Percentiles rank a stretch among this genome's conserved stretches.
Evolutionary conservation across 2,329 filamentous ascomycete species (phyloP).

Genomic region (Exophiala xenobiotica): DNA sequence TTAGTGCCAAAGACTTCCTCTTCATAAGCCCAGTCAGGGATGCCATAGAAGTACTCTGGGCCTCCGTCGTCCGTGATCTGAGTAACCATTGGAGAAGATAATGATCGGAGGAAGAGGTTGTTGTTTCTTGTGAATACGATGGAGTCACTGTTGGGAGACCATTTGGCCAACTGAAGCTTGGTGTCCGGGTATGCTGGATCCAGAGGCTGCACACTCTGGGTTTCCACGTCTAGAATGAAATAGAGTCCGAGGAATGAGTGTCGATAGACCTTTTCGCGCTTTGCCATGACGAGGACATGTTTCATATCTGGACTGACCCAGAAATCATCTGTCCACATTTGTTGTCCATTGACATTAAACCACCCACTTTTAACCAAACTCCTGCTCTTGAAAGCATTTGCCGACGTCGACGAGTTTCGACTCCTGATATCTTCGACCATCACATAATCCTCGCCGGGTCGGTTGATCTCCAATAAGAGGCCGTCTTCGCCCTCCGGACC

Average conservation of each 20-base stretch:
- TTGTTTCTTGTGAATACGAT: constrained; percentile 88
- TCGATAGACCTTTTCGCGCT: constrained; percentile 75
- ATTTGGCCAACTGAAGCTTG: constrained; percentile 78
- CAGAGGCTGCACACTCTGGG: constrained; percentile 73
- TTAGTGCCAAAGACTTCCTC: constrained; percentile 78
- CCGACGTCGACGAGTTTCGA: constrained; percentile 41
- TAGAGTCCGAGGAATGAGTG: constrained; percentile 85
- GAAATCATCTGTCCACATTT: constrained; percentile 59
- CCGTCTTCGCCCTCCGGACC: constrained; percentile 65
- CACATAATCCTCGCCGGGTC: constrained; percentile 68
- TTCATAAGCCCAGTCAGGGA: constrained; percentile 97
- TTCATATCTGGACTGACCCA: constrained; percentile 81
- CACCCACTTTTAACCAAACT: constrained; percentile 70
- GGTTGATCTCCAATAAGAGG: constrained; percentile 70
- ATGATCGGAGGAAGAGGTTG: constrained; percentile 78
- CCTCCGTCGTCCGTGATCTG: constrained; percentile 86
- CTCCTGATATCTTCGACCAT: constrained; percentile 81
- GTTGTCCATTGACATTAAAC: constrained; percentile 61
- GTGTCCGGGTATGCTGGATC: constrained; percentile 65
- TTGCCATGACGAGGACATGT: constrained; percentile 78
- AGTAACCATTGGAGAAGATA: constrained; percentile 59
- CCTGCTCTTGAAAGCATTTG: constrained; percentile 53
- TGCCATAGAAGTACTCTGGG: constrained; percentile 85
- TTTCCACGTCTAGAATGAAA: constrained; percentile 87
- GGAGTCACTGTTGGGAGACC: constrained; percentile 84